Evolutionary conservation across 2,329 filamentous ascomycete genomes (phyloP), one percentile per base, ranked within the genome.

Genomic region (Daldinia eschscholtzii): DNA sequence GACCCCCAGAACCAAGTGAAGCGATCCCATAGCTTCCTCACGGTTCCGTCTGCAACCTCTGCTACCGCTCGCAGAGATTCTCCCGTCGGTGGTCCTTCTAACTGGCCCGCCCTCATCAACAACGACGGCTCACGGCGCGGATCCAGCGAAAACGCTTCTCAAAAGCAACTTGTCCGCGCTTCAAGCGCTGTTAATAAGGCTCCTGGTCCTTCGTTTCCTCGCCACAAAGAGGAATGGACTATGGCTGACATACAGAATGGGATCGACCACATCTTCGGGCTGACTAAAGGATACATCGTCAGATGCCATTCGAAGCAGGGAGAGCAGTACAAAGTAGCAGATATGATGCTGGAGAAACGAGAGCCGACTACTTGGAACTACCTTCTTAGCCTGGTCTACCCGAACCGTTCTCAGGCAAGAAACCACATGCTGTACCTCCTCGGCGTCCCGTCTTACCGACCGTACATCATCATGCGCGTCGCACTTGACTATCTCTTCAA

Each of bases 401-500:
- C 23, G 6, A 59, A 60, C 13, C 66, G 75, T 1, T 30, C 64
- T 1, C 70, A 77, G 18, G 75, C 75, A 0, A 7, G 68, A 0
- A 65, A 59, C 18, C 78, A 79, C 52, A 68, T 79, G 18, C 28
- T 41, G 5, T 75, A 73, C 55, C 72, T 79, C 6, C 37, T 78
- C 1, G 65, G 55, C 26, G 65, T 72, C 20, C 37, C 52, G 2
- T 33, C 53, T 1, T 76, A 68, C 55, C 70, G 75, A 4, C 73
- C 75, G 1, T 79, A 72, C n/a, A 59, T 79, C 15, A 48, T 79
- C 18, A 72, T 78, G 66, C 74, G 78, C 4, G 57, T 76, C 1
- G 62, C 72, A 7, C 56, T 78, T 1, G 77, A 79, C 42, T 79
- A 78, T 48, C 58, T 79, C 2, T 71, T 75, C 52, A 76, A 76